Evolutionary conservation across 306 rosid species (phyloP).

Genomic region (Vicia villosa): DNA sequence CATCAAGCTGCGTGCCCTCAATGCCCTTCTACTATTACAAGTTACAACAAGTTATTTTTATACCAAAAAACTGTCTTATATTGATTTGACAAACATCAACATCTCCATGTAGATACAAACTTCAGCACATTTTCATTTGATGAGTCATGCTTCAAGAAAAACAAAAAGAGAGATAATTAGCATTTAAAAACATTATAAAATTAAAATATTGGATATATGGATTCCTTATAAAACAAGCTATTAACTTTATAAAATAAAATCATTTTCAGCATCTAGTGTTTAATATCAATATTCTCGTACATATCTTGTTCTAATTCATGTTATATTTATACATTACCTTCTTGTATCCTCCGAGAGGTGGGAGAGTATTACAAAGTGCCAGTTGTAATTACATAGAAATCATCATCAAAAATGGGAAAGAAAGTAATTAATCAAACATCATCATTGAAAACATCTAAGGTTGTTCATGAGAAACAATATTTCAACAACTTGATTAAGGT

Average conservation of each 20-base stretch:
- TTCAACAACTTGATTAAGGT: slow-evolving; percentile 49
- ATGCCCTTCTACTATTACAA: slow-evolving; percentile 47
- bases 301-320: slow-evolving; percentile 35
- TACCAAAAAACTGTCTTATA: slow-evolving; percentile 36
- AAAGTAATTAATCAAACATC: slow-evolving; percentile 38
- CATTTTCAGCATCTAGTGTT: slow-evolving; percentile 57
- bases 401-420: slow-evolving; percentile 48
- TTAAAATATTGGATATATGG: neutral
- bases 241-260: neutral
- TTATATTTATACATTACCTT: slow-evolving; percentile 45
- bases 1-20: slow-evolving; percentile 64
- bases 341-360: slow-evolving; percentile 55
- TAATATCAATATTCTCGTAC: slow-evolving; percentile 27
- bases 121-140: slow-evolving; percentile 41
- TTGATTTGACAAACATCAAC: slow-evolving; percentile 56
- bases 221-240: slow-evolving; percentile 11
- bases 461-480: slow-evolving; percentile 32
- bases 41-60: slow-evolving; percentile 26
- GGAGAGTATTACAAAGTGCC: slow-evolving; percentile 59
- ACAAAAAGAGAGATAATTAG: neutral
- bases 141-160: slow-evolving; percentile 3
- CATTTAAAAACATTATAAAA: neutral
- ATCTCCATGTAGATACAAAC: slow-evolving; percentile 47
- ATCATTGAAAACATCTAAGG: slow-evolving; percentile 45
- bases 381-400: slow-evolving; percentile 46